Conservation (phyloP, 1,139 yeast genomes). For the Sugiyamaella grinbergsii region DNA sequence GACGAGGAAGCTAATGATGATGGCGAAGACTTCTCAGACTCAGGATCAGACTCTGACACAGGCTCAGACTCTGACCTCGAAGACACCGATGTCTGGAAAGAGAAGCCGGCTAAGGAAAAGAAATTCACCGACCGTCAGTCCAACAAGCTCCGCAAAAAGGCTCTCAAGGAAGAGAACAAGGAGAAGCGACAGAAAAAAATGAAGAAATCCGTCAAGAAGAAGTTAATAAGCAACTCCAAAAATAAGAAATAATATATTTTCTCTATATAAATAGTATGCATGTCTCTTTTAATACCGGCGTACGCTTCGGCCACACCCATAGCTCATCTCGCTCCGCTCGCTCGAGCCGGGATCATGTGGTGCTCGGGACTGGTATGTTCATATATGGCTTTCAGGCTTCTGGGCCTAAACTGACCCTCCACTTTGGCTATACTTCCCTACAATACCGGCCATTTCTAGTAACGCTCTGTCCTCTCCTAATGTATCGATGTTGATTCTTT, state of each 20-base stretch:
- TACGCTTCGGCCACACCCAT: too few relatives aligned
- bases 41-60: constrained; percentile 35
- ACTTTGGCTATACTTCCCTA: constrained; percentile 65
- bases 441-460: constrained; percentile 86
- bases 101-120: constrained; percentile 53
- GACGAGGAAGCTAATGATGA: constrained; percentile 38
- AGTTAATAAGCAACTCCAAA: constrained; percentile 38
- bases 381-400: background rate
- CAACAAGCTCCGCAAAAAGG: constrained; percentile 81
- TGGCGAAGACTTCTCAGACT: constrained; percentile 37
- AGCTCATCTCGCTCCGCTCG: background rate
- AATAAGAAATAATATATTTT: constrained; percentile 26
- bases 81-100: constrained; percentile 50
- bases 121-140: constrained; percentile 82
- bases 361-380: too few relatives aligned
- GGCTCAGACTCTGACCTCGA: constrained; percentile 45
- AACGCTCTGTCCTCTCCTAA: constrained; percentile 83
- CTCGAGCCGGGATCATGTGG: too few relatives aligned
- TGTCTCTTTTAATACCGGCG: background rate
- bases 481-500: constrained; percentile 62
- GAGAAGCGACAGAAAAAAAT: constrained; percentile 89
- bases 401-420: constrained; percentile 58
- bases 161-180: constrained; percentile 77
- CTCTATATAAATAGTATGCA: constrained; percentile 1
- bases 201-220: constrained; percentile 88